Conservation (phyloP, 192 early-diverging fungal genomes). For the Backusella westeae region DNA sequence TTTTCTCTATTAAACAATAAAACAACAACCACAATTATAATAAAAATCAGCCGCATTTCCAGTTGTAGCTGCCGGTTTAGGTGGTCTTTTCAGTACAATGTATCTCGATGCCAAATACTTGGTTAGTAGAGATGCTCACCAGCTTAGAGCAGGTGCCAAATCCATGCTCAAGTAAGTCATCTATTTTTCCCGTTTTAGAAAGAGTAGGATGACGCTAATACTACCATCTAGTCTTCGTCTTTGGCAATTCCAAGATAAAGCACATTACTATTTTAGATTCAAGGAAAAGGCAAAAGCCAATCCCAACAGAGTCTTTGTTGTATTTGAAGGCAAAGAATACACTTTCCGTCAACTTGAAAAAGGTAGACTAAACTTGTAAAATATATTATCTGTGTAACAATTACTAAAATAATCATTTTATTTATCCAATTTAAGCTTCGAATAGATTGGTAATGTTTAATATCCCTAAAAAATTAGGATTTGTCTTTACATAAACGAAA, state of each 20-base stretch:
- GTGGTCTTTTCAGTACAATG: slow-evolving; percentile 41
- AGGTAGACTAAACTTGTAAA: slow-evolving; percentile 20
- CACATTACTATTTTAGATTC: slow-evolving; percentile 48
- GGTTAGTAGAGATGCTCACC: slow-evolving; percentile 38
- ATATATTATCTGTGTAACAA: slow-evolving; percentile 11
- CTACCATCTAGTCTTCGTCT: slow-evolving; percentile 25
- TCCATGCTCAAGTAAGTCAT: slow-evolving; percentile 29
- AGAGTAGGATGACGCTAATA: not conserved
- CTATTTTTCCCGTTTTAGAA: not conserved
- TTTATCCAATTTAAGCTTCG: slow-evolving; percentile 18
- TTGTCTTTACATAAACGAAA: not conserved
- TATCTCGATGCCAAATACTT: slow-evolving; percentile 46
- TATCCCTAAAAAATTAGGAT: not conserved
- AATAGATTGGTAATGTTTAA: slow-evolving; percentile 27
- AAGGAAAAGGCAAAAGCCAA: slow-evolving; percentile 38
- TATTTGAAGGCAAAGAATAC: slow-evolving; percentile 49
- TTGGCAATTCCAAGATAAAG: slow-evolving; percentile 41
- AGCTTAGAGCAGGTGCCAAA: slow-evolving; percentile 30
- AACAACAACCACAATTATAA: not conserved
- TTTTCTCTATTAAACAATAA: not conserved
- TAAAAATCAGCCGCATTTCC: slow-evolving; percentile 8
- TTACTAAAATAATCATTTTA: not conserved
- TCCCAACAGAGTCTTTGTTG: slow-evolving; percentile 42
- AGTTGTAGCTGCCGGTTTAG: slow-evolving; percentile 31
- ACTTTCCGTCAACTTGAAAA: slow-evolving; percentile 48